Percentiles rank a stretch among this genome's conserved stretches.
phyloP scores from a whole-genome alignment of 441 rosid species.

The Erysimum cheiri region DNA sequence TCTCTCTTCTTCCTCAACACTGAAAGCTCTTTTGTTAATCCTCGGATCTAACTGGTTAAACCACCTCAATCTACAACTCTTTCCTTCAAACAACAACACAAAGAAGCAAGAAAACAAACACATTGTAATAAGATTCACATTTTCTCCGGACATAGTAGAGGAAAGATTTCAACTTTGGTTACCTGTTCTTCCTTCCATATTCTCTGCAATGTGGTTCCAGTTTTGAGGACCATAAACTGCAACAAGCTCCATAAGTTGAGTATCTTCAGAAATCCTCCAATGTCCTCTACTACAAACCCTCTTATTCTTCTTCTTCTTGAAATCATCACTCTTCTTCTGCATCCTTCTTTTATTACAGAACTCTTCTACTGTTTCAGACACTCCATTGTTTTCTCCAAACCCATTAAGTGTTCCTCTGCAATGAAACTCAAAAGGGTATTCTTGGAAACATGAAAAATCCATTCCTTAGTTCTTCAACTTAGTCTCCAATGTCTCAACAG shows the following conservation, averaged over 20 bases:
- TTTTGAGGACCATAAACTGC: conserved; percentile 78
- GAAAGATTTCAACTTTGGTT: conserved; percentile 7
- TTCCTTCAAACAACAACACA: conserved; percentile 46
- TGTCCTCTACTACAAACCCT: conserved; percentile 72
- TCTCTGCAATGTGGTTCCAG: conserved; percentile 84
- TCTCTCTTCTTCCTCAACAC: conserved; percentile 64
- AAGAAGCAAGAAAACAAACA: conserved; percentile 15
- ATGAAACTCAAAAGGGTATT: conserved; percentile 40
- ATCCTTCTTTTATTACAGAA: conserved; percentile 28
- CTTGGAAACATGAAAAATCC: conserved; percentile 37
- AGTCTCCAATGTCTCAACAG: conserved; percentile 28
- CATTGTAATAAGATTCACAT: background rate
- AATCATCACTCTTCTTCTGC: conserved; percentile 31
- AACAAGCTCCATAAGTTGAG: conserved; percentile 78
- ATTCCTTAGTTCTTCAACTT: conserved; percentile 11
- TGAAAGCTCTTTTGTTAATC: conserved; percentile 66
- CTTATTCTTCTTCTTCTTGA: conserved; percentile 23
- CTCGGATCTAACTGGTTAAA: conserved; percentile 71
- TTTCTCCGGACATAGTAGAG: background rate
- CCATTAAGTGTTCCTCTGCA: conserved; percentile 34
- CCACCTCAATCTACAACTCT: conserved; percentile 80
- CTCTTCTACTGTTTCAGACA: conserved; percentile 22
- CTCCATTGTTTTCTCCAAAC: conserved; percentile 39
- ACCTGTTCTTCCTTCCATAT: conserved; percentile 88
- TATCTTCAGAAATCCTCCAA: conserved; percentile 83